A percentile compares a stretch with the other conserved stretches of the same genome.
These are phyloP conservation scores for Aspergillus udagawae DNA, from an alignment of 2,329 filamentous ascomycete genomes.

Conservation along the genomic window DNA sequence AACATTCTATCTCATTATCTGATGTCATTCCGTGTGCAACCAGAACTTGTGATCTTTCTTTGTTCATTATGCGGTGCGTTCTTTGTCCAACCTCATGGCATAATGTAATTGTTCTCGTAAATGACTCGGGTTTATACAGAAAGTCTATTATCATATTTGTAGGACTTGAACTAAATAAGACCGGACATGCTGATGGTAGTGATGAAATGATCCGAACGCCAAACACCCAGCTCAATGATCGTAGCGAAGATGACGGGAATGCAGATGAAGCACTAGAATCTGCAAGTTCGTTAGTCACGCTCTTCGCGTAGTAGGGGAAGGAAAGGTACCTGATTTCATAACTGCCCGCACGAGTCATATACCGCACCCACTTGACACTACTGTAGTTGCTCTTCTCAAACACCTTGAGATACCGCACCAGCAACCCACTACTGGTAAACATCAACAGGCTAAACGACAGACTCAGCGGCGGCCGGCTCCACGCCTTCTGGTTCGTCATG, in stretches of 20 bases:
- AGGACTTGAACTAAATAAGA: background rate
- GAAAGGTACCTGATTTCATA: conserved; percentile 80
- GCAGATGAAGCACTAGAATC: conserved; percentile 14
- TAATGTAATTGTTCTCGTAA: background rate
- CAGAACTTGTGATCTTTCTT: background rate
- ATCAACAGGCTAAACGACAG: conserved; percentile 91
- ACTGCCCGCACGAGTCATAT: conserved; percentile 96
- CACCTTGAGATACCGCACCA: conserved; percentile 94
- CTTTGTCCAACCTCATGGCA: background rate
- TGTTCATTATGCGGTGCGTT: background rate
- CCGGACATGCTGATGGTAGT: background rate
- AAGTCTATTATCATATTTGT: background rate
- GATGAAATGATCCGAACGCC: conserved; percentile 16
- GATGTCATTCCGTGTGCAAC: background rate
- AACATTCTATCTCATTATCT: background rate
- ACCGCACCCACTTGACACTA: conserved; percentile 97
- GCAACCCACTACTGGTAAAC: conserved; percentile 91
- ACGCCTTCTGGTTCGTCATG: conserved; percentile 98
- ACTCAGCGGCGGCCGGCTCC: conserved; percentile 88
- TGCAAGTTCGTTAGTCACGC: conserved; percentile 3
- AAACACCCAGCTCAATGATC: conserved; percentile 21
- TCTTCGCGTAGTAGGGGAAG: conserved; percentile 6
- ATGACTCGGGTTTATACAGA: background rate
- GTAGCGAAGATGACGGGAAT: conserved; percentile 3
- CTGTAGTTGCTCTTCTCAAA: conserved; percentile 99